A percentile compares a stretch with the other conserved stretches of the same genome.
Conservation (phyloP, 345 rosid genomes). For the Excoecaria agallocha region DNA sequence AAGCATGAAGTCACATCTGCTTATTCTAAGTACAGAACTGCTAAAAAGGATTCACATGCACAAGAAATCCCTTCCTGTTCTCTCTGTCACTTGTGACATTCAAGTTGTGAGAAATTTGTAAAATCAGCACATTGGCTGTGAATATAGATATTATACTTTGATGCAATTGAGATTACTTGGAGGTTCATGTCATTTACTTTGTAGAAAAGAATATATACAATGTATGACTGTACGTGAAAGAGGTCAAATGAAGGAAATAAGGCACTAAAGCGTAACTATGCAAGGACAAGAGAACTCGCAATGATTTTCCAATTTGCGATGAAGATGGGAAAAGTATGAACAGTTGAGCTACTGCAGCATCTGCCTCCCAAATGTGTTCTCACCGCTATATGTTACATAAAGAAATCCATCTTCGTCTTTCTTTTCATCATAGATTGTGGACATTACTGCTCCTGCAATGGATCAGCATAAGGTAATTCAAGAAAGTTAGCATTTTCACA, state of each 20-base stretch:
- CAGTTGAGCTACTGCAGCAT: constrained; percentile 2
- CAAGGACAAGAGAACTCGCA: not conserved
- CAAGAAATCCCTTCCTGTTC: not conserved
- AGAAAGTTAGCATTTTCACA: not conserved
- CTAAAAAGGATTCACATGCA: not conserved
- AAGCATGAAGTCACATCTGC: not conserved
- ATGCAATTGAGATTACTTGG: constrained; percentile 1
- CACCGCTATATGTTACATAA: constrained; percentile 81
- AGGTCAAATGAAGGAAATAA: not conserved
- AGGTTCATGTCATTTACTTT: constrained; percentile 6
- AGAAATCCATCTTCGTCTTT: constrained; percentile 84
- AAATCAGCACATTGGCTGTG: no score
- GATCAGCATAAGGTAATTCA: not conserved
- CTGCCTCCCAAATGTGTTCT: constrained; percentile 65
- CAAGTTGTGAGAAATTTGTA: no score
- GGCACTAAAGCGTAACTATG: constrained; percentile 4
- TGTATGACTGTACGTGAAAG: constrained; percentile 15
- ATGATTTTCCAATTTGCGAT: not conserved
- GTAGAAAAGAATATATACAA: constrained; percentile 15
- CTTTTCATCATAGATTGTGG: constrained; percentile 74
- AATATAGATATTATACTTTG: not conserved
- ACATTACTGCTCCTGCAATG: constrained; percentile 62
- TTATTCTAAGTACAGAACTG: not conserved
- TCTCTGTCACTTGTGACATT: not conserved
- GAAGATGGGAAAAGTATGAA: not conserved